Percentiles rank a stretch among this genome's conserved stretches.
Conservation (phyloP, 1,284 basidiomycete species). For the Flammula alnicola region DNA sequence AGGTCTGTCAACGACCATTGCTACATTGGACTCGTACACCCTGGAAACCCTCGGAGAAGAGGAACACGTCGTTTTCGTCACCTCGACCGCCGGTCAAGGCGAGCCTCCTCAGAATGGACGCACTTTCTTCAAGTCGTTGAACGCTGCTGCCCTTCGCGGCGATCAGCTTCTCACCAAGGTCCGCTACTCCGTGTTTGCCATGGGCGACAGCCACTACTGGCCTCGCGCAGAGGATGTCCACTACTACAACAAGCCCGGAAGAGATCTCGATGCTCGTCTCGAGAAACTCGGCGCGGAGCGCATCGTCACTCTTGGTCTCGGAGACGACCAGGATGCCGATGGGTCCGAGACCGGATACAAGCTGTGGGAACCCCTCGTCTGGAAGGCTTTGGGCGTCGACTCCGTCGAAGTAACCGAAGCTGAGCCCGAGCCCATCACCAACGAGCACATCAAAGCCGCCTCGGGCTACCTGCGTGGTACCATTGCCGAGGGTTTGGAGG, state of each 20-base stretch:
- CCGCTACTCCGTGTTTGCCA: constrained; percentile 86
- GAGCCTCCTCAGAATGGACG: constrained; percentile 98
- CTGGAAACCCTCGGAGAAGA: constrained; percentile 77
- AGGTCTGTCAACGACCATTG: constrained; percentile 78
- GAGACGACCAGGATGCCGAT: constrained; percentile 98
- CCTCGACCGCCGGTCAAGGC: constrained; percentile 98
- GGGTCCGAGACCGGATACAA: constrained; percentile 97
- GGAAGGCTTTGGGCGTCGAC: constrained; percentile 96
- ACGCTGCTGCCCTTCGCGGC: constrained; percentile 63
- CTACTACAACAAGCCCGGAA: constrained; percentile 97
- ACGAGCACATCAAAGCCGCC: constrained; percentile 99
- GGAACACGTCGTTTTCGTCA: constrained; percentile 88
- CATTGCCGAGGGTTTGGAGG: constrained; percentile 89
- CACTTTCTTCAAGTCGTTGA: constrained; percentile 86
- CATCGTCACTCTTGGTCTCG: constrained; percentile 80
- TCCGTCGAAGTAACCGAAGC: constrained; percentile 87
- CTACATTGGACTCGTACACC: constrained; percentile 78
- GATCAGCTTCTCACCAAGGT: constrained; percentile 65
- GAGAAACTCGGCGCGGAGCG: constrained; percentile 79
- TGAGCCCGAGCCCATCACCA: constrained; percentile 96
- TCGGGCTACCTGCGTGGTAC: constrained; percentile 95
- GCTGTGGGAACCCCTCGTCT: constrained; percentile 89
- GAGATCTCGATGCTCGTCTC: constrained; percentile 86
- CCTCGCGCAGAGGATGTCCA: constrained; percentile 94
- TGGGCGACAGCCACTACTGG: constrained; percentile 99